Conservation (phyloP, 331 rosid species). For the Erythrophleum ivorense region DNA sequence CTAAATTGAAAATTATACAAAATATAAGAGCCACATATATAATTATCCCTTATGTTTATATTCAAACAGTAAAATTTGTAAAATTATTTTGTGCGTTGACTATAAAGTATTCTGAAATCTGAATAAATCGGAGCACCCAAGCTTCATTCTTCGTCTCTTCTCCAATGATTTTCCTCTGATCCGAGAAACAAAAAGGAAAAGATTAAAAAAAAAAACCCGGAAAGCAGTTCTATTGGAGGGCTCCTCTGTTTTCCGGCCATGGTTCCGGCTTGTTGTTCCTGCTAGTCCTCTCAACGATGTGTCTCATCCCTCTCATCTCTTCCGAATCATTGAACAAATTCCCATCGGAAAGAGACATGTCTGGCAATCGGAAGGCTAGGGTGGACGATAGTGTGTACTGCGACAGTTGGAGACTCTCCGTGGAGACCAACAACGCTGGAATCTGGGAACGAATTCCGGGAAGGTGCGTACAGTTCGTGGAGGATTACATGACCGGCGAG, state of each 20-base stretch:
- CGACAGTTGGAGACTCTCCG: constrained; percentile 87
- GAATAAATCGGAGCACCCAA: background rate
- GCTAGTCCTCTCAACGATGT: constrained; percentile 30
- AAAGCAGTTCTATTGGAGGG: constrained; percentile 24
- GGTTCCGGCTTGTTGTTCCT: constrained; percentile 36
- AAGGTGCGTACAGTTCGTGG: constrained; percentile 55
- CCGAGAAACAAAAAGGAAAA: background rate
- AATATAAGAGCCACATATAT: no score
- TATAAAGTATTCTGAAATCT: background rate
- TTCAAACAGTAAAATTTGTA: no score
- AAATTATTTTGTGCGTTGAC: no score
- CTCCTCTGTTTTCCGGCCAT: constrained; percentile 54
- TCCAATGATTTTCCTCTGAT: background rate
- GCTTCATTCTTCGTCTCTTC: background rate
- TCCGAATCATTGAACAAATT: constrained; percentile 45
- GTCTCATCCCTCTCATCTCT: background rate
- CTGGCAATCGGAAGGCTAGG: constrained; percentile 26
- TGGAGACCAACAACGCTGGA: constrained; percentile 82
- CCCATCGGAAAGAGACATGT: constrained; percentile 40
- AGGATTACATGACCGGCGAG: constrained; percentile 61
- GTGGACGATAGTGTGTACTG: constrained; percentile 47
- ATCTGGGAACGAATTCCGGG: constrained; percentile 60
- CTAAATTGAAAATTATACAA: no score
- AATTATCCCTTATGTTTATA: no score
- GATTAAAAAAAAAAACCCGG: constrained; percentile 1